Conservation (phyloP, 345 rosid genomes). For the Tarenaya hassleriana region DNA sequence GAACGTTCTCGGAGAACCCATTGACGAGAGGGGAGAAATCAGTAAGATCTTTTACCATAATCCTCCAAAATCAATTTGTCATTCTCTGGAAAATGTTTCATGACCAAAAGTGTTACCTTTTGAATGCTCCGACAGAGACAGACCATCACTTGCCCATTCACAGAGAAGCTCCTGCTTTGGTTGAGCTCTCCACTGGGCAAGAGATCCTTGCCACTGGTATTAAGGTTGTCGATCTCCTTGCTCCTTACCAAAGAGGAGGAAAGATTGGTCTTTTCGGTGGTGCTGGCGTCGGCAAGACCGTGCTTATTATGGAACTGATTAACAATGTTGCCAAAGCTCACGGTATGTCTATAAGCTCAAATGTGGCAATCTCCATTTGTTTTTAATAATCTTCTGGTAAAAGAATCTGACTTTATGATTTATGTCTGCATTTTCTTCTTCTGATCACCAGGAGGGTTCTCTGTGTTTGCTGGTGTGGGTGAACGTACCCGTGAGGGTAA, state of each 20-base stretch:
- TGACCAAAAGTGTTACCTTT: background rate
- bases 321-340: conserved; percentile 88
- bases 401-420: background rate
- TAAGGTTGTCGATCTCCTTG: conserved; percentile 87
- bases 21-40: conserved; percentile 67
- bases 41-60: conserved; percentile 34
- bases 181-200: conserved; percentile 79
- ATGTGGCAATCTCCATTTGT: background rate
- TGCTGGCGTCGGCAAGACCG: conserved; percentile 88
- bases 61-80: background rate
- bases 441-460: conserved; percentile 65
- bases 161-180: conserved; percentile 83
- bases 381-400: background rate
- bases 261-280: conserved; percentile 90
- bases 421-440: background rate
- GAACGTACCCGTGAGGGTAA: conserved; percentile 90
- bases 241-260: conserved; percentile 87
- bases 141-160: conserved; percentile 75
- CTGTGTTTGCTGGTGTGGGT: conserved; percentile 89
- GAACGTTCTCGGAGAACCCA: conserved; percentile 83
- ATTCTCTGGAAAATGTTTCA: background rate
- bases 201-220: conserved; percentile 83
- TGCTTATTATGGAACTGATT: conserved; percentile 87
- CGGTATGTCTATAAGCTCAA: conserved; percentile 34
- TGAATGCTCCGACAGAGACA: conserved; percentile 46